Evolutionary conservation across 257 asterid genomes (phyloP).

Genomic region (Rhazya stricta): DNA sequence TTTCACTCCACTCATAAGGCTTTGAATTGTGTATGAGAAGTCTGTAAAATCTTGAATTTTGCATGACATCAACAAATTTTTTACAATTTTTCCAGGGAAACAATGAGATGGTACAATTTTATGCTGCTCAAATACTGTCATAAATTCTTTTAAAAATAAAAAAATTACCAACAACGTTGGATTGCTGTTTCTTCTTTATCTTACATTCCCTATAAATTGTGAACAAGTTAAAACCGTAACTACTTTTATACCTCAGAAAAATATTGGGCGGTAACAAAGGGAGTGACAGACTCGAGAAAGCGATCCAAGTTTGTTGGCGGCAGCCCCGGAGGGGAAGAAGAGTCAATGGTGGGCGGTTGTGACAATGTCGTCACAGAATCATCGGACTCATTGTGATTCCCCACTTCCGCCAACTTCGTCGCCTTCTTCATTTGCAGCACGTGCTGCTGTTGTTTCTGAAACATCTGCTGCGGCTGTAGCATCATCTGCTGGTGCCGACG

Average conservation of each 20-base stretch:
- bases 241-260: conserved; percentile 48
- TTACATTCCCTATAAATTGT: background rate
- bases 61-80: background rate
- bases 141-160: background rate
- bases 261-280: conserved; percentile 38
- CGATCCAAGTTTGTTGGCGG: conserved; percentile 60
- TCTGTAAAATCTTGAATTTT: background rate
- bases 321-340: conserved; percentile 26
- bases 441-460: conserved; percentile 27
- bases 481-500: conserved; percentile 49
- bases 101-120: too few species aligned
- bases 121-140: too few species aligned
- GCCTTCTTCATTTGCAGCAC: conserved; percentile 28
- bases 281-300: conserved; percentile 60
- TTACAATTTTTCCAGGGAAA: background rate
- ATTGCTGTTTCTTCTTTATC: background rate
- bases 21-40: background rate
- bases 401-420: conserved; percentile 30
- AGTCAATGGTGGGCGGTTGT: conserved; percentile 30
- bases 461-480: conserved; percentile 32
- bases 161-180: background rate
- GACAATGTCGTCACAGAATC: conserved; percentile 42
- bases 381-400: conserved; percentile 28
- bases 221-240: conserved; percentile 3
- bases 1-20: background rate